Evolutionary conservation across 306 rosid genomes (phyloP).

Genomic region (Castanea crenata): DNA sequence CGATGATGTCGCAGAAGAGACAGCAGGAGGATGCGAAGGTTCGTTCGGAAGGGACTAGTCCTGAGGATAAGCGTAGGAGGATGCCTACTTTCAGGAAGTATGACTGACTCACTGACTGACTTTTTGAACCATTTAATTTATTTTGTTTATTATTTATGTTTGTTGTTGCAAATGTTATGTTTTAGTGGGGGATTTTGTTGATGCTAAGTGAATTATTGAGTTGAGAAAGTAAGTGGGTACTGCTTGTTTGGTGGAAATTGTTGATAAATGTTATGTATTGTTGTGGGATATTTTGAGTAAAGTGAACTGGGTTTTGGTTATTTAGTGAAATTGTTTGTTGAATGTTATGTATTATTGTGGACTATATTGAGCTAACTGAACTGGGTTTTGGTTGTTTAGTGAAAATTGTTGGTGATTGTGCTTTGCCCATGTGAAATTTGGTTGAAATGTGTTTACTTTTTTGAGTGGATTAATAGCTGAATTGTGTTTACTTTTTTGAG

Average conservation of each 20-base stretch:
- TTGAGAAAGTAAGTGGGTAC: neutral
- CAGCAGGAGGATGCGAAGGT: conserved; percentile 42
- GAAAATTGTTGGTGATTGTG: neutral
- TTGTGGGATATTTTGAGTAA: neutral
- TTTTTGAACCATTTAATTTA: neutral
- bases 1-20: conserved; percentile 59
- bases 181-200: neutral
- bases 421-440: neutral
- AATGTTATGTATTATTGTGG: neutral
- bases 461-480: too few relatives aligned
- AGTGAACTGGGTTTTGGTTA: neutral
- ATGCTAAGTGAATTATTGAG: neutral
- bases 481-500: too few relatives aligned
- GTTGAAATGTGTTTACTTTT: neutral
- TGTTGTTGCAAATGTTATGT: neutral
- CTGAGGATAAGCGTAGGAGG: conserved; percentile 53
- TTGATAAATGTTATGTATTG: neutral
- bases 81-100: conserved; percentile 32
- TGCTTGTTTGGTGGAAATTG: neutral
- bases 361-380: neutral
- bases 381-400: neutral
- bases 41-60: conserved; percentile 33
- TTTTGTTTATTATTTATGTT: neutral
- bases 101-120: neutral
- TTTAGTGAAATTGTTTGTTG: neutral